Evolutionary conservation across 208 protist species (phyloP), one percentile per base, ranked within the genome.

Genomic region (Trypanosomatidae sp.): DNA sequence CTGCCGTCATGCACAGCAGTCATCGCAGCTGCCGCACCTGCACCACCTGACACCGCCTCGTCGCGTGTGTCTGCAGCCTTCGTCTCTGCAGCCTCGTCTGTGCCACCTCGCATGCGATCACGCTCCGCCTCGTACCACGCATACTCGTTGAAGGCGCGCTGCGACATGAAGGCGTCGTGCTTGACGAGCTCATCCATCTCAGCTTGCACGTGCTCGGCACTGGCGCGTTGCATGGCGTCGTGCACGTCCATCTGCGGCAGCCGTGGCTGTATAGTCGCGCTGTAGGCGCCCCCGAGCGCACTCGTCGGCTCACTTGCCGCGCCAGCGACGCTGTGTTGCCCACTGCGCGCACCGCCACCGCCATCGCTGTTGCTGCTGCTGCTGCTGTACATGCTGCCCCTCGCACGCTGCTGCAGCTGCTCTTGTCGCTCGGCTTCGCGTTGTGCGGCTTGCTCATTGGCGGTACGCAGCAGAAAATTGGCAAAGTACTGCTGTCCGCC

Each of bases 401-500:
- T n/a, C n/a, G n/a, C n/a, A n/a, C n/a, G n/a, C n/a, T n/a, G 3
- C 44, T 19, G 51, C 2, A 19, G 19, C 13, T 41, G 19, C 4
- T 18, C 35, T 24, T 16, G 23, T 6, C 6, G 6, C 19, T 41
- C 35, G 1, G 35, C 6, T 1, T 16, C 35, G 35, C 42, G 8
- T 6, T 20, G 24, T 20, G 23, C 6, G 11, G 20, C 42, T 20
- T 61, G 49, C 1, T 85, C 71, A 45, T 88, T 87, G 16, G 79
- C 76, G 26, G 71, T 63, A 33, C 66, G 71, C 44, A 88, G 72
- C 25, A 89, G 56, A 48, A 87, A 88, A 8, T 78, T 49, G 28
- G 52, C 66, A 48, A 92, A 92, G 56, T 72, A 79, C 66, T 88
- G 79, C 52, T 92, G 84, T 11, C 84, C 84, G 43, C 78, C 78